Base-by-base conservation (phyloP, 495 filamentous ascomycete species). In the Wilcoxina mikolae region DNA sequence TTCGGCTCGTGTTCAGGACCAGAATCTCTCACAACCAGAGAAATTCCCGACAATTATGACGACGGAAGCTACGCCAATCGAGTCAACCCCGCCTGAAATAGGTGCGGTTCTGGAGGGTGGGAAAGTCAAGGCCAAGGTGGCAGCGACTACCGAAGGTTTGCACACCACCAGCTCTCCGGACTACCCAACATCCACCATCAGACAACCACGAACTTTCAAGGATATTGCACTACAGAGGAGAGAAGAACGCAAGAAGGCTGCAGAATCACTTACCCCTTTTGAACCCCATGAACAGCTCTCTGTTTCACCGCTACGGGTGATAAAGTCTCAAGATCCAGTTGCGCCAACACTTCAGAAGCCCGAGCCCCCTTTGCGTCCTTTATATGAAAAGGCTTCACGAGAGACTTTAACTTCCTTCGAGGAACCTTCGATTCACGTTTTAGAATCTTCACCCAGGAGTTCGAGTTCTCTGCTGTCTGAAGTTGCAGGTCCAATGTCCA, bases 391-490 rank as follows among this genome's bases (percentile, higher is more conserved):
- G 49, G 49, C 28, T 39, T 60, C 60, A 0, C 61, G 51, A 28
- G 53, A 51, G 15, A 59, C 59, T 10, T 53, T 61, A 24, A 54
- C 52, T 3, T 58, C 58, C 0, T 61, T 58, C 17, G 28, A 56
- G 39, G 53, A 56, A n/a, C 22, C 33, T 33, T 52, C 29, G 15
- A 38, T 52, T 39, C 2, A 38, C 18, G 20, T 38, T 11, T 9
- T 31, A 9, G 28, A 11, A 9, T 41, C 49, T 3, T 18, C 43
- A 3, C 15, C 15, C 12, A 46, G 43, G 3, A 46, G 15, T 20
- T 11, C 11, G 43, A 15, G 9, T 1, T 20, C 23, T 12, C 11
- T 17, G 22, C 15, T 17, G n/a, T 11, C 15, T 25, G 17, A 17
- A 1, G 23, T 46, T 46, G 43, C 23, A 46, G 17, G 43, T 1